phyloP scores from a whole-genome alignment of 2,329 filamentous ascomycete species.

The Fusarium drepaniforme region DNA sequence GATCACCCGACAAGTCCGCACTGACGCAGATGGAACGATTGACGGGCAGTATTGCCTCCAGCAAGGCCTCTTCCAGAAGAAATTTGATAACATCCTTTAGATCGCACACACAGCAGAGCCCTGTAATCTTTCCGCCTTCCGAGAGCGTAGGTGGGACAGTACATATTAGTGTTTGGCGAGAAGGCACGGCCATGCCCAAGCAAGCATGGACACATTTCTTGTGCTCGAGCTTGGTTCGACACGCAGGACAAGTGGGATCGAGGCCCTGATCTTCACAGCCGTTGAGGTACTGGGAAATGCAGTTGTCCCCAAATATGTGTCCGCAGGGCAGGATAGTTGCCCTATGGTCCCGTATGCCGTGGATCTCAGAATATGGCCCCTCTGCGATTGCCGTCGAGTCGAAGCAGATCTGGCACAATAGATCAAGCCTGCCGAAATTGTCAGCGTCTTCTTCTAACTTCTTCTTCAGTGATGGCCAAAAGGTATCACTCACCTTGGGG shows the following conservation, averaged over 20 bases:
- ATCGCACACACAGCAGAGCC: neutral
- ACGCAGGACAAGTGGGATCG: slow-evolving; percentile 3
- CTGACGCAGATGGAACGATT: neutral
- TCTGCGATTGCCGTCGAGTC: neutral
- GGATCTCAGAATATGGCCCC: neutral
- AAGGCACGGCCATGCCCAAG: neutral
- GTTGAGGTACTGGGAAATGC: neutral
- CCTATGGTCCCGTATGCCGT: neutral
- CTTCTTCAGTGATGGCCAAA: neutral
- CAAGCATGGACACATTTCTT: neutral
- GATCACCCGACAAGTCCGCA: neutral
- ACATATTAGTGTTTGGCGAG: neutral
- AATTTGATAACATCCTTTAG: too few species aligned
- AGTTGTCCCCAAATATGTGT: slow-evolving; percentile 20
- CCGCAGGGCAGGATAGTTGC: slow-evolving; percentile 9
- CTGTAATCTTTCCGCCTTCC: neutral
- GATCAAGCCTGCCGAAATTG: neutral
- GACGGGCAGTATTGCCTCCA: too few species aligned
- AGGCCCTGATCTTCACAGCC: too few species aligned
- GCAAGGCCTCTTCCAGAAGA: too few species aligned
- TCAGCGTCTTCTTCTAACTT: neutral
- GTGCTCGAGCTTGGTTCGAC: neutral
- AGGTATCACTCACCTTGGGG: neutral
- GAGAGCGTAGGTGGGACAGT: neutral
- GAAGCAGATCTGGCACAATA: neutral